Evolutionary conservation across 2,329 filamentous ascomycete species (phyloP), one percentile per base, ranked within the genome.

Genomic region (Monosporascus sp.): DNA sequence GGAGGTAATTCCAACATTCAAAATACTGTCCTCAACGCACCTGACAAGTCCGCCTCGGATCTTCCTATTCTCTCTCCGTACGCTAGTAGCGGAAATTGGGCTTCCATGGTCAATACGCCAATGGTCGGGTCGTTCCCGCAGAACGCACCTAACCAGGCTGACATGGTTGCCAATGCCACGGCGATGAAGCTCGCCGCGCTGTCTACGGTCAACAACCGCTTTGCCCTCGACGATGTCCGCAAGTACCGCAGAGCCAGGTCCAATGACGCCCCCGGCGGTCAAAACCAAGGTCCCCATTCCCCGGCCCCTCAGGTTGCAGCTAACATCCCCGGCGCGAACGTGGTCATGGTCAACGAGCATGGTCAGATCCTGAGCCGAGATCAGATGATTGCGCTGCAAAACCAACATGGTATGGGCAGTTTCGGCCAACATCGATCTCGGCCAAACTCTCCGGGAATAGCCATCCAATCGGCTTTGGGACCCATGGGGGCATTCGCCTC

Each of bases 121-220:
- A 95, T 97, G 88, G 89, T 93, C 5, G 76, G 90, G 41, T 93
- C 86, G 60, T 99, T 97, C 71, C 86, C 81, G 83, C 72, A 80
- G 84, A 69, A 79, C 39, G 74, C 76, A 41, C 77, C 76, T 47
- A 85, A 81, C 52, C 92, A 97, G 69, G 92, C 91, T 17, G 94
- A 99, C 66, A 97, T 97, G 93, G 88, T 99, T 53, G 94, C 94
- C 54, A 99, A 97, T 68, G 94, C 94, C 25, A 97, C 94, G 17
- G 94, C 94, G 22, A 99, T 99, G 94, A 99, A 99, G 72, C 82
- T 99, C 49, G 94, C 94, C 46, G 94, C 94, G 18, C 78, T 99
- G 46, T 97, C 93, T 5, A 99, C 94, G 3, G 94, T 99, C 48
- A 99, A 97, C 76, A 99, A 97, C 71, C 89, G 94, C 42, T 96